Evolutionary conservation across 495 filamentous ascomycete genomes (phyloP), one percentile per base, ranked within the genome.

Genomic region (Penicillium riverlandense): DNA sequence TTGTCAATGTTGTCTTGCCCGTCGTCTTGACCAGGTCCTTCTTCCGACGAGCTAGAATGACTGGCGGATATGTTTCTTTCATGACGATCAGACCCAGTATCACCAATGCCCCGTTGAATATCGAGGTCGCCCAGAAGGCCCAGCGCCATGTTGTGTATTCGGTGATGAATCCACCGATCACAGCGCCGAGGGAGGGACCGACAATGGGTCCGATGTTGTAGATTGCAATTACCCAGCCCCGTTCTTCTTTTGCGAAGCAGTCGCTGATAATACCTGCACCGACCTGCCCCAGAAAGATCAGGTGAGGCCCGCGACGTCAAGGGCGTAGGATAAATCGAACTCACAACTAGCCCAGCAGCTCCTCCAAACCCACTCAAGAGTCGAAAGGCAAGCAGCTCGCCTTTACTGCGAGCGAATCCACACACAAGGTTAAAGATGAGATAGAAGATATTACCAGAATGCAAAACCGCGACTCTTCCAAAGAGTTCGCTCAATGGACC

Each of bases 401-500:
- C 57, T 27, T 55, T 59, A n/a, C 56, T 78, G 22, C 60, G 54
- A 1, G 71, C 63, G 31, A 79, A 63, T 1, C 75, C 78, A 54
- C 71, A 77, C 3, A 59, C 70, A 6, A 77, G 46, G 39, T 76
- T 80, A 56, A 75, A 84, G 16, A 72, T 50, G 0, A 83, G 47
- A 52, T 72, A 84, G 37, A 75, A 48, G 1, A 77, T 34, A 47
- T 77, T 82, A 4, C 64, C 52, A 0, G 69, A 29, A 48, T 79
- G 76, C 9, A 81, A 56, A 7, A 84, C 61, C 2, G 59, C 42
- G 1, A 70, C 61, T 27, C 80, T 62, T 5, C 83, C 82, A 52
- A 74, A 83, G 11, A 85, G 48, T 55, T 86, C 82, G 9, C 70
- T 74, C 5, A 81, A 58, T 0, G 82, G 82, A 0, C 71, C 78